Percentiles rank a stretch among this genome's conserved stretches.
Evolutionary conservation across 306 rosid genomes (phyloP).

Genomic region (Acacia acuminata): DNA sequence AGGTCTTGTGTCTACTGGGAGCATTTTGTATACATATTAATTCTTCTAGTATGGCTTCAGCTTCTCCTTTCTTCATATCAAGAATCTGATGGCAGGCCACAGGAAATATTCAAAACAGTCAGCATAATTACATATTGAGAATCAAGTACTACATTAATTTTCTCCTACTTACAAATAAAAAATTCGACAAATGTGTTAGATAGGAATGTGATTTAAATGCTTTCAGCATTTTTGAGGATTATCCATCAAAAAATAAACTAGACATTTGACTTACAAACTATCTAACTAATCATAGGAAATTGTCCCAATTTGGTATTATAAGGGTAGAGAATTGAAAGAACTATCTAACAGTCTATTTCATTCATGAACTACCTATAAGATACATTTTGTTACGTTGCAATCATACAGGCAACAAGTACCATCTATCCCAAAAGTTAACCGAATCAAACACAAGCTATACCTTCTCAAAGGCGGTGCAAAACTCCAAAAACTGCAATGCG

Average conservation of each 20-base stretch:
- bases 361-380: background rate
- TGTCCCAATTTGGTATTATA: background rate
- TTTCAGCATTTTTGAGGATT: background rate
- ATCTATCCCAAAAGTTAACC: background rate
- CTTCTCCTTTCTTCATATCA: constrained; percentile 42
- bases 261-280: background rate
- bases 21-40: constrained; percentile 17
- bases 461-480: constrained; percentile 73
- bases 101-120: constrained; percentile 22
- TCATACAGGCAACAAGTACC: background rate
- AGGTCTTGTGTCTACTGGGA: constrained; percentile 20
- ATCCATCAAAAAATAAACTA: background rate
- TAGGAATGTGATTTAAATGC: background rate
- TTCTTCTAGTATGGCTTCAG: constrained; percentile 36
- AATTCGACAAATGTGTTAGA: background rate
- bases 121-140: background rate
- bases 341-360: background rate
- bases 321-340: constrained; percentile 1
- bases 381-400: constrained; percentile 1
- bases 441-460: constrained; percentile 38
- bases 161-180: background rate
- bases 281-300: background rate
- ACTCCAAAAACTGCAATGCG: constrained; percentile 81
- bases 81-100: constrained; percentile 27
- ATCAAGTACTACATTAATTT: background rate